A percentile compares a stretch with the other conserved stretches of the same genome.
Conservation (phyloP, 805 yeast species). For the Lipomyces sp. region DNA sequence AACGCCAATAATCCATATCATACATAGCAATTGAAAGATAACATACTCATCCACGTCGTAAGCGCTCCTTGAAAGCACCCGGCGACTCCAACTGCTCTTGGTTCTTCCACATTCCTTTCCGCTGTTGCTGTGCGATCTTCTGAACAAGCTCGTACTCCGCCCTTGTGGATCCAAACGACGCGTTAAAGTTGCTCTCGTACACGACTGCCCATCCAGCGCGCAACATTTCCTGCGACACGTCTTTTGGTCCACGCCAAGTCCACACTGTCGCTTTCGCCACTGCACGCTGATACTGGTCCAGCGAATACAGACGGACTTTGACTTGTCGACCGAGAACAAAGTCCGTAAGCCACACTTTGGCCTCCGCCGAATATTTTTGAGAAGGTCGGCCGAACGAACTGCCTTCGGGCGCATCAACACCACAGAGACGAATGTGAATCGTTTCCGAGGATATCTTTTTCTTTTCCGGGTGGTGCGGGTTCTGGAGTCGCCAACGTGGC, state of each 20-base stretch:
- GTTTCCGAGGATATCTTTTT: conserved; percentile 56
- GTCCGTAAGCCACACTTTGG: conserved; percentile 68
- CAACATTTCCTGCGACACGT: conserved; percentile 86
- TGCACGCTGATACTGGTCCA: conserved; percentile 86
- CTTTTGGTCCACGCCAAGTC: conserved; percentile 66
- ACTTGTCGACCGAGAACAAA: conserved; percentile 66
- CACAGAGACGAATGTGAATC: conserved; percentile 77
- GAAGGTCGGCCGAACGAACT: conserved; percentile 93
- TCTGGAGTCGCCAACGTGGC: neutral
- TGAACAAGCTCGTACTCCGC: conserved; percentile 7
- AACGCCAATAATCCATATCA: too few species aligned
- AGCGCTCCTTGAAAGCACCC: conserved; percentile 15
- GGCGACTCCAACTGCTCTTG: conserved; percentile 14
- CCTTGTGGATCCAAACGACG: conserved; percentile 58
- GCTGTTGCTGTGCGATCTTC: conserved; percentile 5
- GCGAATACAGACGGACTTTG: conserved; percentile 69
- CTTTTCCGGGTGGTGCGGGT: neutral
- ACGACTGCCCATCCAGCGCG: conserved; percentile 79
- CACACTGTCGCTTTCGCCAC: conserved; percentile 62
- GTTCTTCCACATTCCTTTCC: conserved; percentile 24
- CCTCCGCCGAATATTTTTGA: conserved; percentile 83
- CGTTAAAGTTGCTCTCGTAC: conserved; percentile 76
- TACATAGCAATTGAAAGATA: too few species aligned
- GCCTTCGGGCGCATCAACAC: conserved; percentile 95
- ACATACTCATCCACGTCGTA: too few species aligned